Evolutionary conservation across 495 filamentous ascomycete genomes (phyloP).

Genomic region (Articulospora tetracladia): DNA sequence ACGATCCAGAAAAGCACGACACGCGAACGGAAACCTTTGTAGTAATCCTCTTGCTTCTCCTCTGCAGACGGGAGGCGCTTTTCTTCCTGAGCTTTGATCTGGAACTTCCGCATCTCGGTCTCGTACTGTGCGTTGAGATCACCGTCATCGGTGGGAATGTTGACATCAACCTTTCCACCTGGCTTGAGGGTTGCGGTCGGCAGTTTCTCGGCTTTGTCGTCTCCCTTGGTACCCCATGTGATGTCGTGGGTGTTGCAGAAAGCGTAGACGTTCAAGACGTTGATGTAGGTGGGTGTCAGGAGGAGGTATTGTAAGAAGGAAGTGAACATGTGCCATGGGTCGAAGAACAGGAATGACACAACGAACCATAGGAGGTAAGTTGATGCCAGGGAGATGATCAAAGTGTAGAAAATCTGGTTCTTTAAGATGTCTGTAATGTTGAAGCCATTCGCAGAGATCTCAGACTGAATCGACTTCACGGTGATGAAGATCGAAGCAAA

Average conservation of each 20-base stretch:
- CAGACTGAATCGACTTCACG: conserved; percentile 71
- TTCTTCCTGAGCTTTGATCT: conserved; percentile 60
- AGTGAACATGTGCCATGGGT: conserved; percentile 99
- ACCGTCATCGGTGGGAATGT: conserved; percentile 77
- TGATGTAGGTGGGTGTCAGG: conserved; percentile 91
- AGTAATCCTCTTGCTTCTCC: conserved; percentile 96
- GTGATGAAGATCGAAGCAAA: conserved; percentile 97
- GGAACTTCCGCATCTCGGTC: conserved; percentile 72
- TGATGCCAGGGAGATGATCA: conserved; percentile 85
- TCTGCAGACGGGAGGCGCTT: conserved; percentile 54
- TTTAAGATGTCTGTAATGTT: conserved; percentile 67
- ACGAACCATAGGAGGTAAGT: conserved; percentile 95
- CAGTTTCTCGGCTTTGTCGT: conserved; percentile 83
- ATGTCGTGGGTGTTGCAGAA: conserved; percentile 99
- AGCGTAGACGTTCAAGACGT: conserved; percentile 95
- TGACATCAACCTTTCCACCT: conserved; percentile 90
- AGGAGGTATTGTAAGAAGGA: conserved; percentile 95
- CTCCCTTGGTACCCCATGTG: conserved; percentile 95
- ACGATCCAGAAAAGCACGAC: conserved; percentile 97
- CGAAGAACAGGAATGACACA: conserved; percentile 90
- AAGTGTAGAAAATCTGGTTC: conserved; percentile 86
- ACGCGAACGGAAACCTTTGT: conserved; percentile 88
- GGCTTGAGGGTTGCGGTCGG: conserved; percentile 77
- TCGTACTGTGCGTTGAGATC: conserved; percentile 93
- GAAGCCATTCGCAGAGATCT: conserved; percentile 59